A percentile compares a stretch with the other conserved stretches of the same genome.
Conservation (phyloP, 164 flowering plant genomes). For the Brasenia schreberi region DNA sequence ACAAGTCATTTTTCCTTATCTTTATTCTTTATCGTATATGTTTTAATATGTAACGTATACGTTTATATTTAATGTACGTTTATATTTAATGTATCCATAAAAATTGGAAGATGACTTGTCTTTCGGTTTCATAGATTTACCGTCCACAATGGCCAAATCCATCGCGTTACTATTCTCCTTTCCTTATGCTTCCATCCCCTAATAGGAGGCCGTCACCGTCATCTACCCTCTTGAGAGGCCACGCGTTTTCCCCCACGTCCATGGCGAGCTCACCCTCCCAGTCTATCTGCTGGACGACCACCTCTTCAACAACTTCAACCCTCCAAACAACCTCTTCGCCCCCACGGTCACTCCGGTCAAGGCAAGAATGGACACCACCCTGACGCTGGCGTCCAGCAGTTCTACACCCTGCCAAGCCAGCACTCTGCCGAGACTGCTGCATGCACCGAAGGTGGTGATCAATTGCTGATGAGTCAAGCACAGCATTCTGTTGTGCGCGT, state of each 20-base stretch:
- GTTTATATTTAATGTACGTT: too few species aligned
- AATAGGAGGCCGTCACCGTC: conserved; percentile 64
- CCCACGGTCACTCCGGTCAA: conserved; percentile 8
- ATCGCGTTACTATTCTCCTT: too few species aligned
- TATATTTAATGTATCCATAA: too few species aligned
- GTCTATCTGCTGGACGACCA: conserved; percentile 65
- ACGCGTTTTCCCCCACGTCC: conserved; percentile 54
- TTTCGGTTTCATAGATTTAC: too few species aligned
- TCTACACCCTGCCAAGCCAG: not conserved
- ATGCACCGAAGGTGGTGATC: conserved; percentile 20
- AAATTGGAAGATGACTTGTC: too few species aligned
- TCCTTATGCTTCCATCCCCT: too few species aligned
- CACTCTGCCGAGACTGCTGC: not conserved
- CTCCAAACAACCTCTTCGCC: conserved; percentile 23
- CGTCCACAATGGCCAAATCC: too few species aligned
- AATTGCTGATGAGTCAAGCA: conserved; percentile 39
- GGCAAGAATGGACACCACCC: not conserved
- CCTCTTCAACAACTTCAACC: conserved; percentile 14
- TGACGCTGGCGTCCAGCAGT: not conserved
- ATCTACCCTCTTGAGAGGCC: conserved; percentile 80
- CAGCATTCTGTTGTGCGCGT: conserved; percentile 52
- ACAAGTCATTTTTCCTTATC: too few species aligned
- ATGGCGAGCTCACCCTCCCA: conserved; percentile 78
- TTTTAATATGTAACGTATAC: too few species aligned
- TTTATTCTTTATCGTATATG: too few species aligned